These are phyloP conservation scores for Candida arabinofermentans DNA, from an alignment of 805 yeast species.

Conservation along the genomic window DNA sequence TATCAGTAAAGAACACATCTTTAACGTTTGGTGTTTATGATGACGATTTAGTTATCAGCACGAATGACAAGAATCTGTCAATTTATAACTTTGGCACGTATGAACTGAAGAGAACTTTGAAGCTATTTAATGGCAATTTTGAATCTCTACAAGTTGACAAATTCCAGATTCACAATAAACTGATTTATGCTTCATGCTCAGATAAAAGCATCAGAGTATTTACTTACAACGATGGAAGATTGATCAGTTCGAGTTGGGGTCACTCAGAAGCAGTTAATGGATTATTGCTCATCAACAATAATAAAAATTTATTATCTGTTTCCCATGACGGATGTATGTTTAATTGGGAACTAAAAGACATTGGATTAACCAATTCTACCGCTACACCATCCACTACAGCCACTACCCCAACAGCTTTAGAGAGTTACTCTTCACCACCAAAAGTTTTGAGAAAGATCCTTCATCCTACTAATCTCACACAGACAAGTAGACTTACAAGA, in stretches of 20 bases:
- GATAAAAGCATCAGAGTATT: conserved; percentile 58
- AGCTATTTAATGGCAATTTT: conserved; percentile 37
- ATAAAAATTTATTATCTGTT: conserved; percentile 34
- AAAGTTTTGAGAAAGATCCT: conserved; percentile 23
- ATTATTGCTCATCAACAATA: conserved; percentile 24
- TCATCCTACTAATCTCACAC: conserved; percentile 5
- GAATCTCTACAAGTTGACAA: conserved; percentile 45
- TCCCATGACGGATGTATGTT: conserved; percentile 55
- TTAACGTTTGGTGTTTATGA: conserved; percentile 35
- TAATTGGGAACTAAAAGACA: conserved; percentile 34
- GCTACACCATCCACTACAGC: conserved; percentile 10
- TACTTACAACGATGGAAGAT: conserved; percentile 41
- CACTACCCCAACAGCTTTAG: neutral
- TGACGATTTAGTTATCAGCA: conserved; percentile 43
- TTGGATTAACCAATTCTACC: neutral
- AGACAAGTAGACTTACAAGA: neutral
- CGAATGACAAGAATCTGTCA: conserved; percentile 45
- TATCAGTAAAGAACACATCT: conserved; percentile 51
- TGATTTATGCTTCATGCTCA: conserved; percentile 41
- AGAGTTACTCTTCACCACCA: conserved; percentile 8
- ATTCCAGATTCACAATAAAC: conserved; percentile 29
- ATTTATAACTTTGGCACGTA: conserved; percentile 33
- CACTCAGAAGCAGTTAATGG: conserved; percentile 51
- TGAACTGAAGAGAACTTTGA: conserved; percentile 37
- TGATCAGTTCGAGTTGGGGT: conserved; percentile 54